phyloP scores from a whole-genome alignment of 2,329 filamentous ascomycete genomes.

The Aspergillus ochraceoroseus region DNA sequence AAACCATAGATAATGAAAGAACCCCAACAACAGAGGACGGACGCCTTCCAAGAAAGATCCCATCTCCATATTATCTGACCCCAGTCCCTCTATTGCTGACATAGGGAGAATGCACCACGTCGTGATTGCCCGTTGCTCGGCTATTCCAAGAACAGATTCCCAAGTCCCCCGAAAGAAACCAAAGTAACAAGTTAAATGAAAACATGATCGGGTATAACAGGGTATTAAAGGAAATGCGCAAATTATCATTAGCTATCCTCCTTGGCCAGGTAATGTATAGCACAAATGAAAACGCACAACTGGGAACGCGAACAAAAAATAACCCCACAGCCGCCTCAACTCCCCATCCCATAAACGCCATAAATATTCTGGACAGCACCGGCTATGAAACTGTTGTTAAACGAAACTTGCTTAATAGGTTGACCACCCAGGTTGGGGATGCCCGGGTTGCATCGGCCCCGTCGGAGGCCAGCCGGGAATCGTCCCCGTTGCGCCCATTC shows the following conservation, averaged over 20 bases:
- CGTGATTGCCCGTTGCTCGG: no score
- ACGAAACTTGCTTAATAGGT: conserved; percentile 27
- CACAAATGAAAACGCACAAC: conserved; percentile 15
- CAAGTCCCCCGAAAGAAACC: no score
- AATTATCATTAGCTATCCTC: conserved; percentile 31
- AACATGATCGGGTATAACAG: conserved; percentile 33
- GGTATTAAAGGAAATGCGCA: conserved; percentile 34
- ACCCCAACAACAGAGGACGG: conserved; percentile 7
- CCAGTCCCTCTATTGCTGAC: conserved; percentile 22
- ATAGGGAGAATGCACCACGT: conserved; percentile 19
- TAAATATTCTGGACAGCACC: conserved; percentile 19
- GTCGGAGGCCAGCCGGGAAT: conserved; percentile 38
- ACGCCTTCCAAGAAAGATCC: conserved; percentile 8
- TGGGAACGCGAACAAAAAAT: conserved; percentile 8
- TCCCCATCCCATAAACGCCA: conserved; percentile 21
- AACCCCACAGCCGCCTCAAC: conserved; percentile 5
- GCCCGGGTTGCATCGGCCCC: conserved; percentile 36
- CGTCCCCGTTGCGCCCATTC: conserved; percentile 32
- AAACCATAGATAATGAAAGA: conserved; percentile 2
- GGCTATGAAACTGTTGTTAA: no score
- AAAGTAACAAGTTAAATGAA: no score
- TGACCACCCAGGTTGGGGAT: conserved; percentile 39
- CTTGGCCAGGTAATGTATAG: conserved; percentile 18
- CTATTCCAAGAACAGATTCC: no score
- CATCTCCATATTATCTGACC: conserved; percentile 17